These are phyloP conservation scores for Colletotrichum lupini DNA, from an alignment of 2,329 filamentous ascomycete genomes.

Conservation along the genomic window DNA sequence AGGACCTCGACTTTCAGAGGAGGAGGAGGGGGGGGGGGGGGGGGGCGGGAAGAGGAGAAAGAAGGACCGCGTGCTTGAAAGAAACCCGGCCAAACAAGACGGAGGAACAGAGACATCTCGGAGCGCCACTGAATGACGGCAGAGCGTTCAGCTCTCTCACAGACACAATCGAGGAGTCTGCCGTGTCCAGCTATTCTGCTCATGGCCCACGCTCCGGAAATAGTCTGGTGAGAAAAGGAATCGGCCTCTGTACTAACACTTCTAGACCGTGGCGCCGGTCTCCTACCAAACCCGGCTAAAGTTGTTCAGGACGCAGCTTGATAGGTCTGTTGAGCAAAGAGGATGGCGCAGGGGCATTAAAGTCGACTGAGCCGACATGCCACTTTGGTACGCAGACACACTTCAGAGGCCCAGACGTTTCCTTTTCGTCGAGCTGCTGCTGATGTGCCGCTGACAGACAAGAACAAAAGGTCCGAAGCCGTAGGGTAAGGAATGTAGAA, in stretches of 20 bases:
- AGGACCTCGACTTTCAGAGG: neutral
- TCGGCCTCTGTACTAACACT: neutral
- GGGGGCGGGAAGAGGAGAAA: neutral
- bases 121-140: neutral
- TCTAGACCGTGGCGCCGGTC: neutral
- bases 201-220: neutral
- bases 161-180: neutral
- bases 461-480: neutral
- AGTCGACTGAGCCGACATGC: neutral
- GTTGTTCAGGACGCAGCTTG: neutral
- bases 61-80: neutral
- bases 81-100: neutral
- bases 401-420: neutral
- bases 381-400: neutral
- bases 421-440: neutral
- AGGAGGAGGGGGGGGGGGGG: no score
- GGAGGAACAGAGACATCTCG: slow-evolving; percentile 3
- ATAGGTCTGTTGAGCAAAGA: neutral
- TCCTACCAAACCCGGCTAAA: neutral
- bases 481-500: no score
- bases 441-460: neutral
- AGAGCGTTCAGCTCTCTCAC: neutral
- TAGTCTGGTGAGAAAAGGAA: neutral
- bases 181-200: slow-evolving; percentile 8
- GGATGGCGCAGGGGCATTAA: neutral